phyloP scores from a whole-genome alignment of 139 green algal genomes.

The Asterochloris sp. region DNA sequence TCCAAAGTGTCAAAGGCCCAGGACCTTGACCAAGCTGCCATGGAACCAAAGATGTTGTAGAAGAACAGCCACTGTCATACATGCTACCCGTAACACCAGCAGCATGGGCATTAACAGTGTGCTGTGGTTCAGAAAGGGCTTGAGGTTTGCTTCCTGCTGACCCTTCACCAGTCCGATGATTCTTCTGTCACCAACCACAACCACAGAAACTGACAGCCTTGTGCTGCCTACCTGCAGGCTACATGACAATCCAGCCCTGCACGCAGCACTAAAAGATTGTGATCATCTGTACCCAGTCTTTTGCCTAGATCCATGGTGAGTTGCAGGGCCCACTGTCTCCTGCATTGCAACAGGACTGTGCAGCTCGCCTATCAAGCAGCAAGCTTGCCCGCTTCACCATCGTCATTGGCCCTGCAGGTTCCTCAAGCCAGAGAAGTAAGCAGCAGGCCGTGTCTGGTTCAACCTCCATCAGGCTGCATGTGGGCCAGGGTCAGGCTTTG shows the following conservation, averaged over 20 bases:
- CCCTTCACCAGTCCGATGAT: too few relatives aligned
- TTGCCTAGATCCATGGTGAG: slow-evolving; percentile 73
- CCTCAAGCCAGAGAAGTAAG: too few relatives aligned
- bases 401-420: too few relatives aligned
- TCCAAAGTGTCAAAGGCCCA: too few relatives aligned
- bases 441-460: too few relatives aligned
- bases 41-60: too few relatives aligned
- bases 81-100: too few relatives aligned
- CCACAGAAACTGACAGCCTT: background rate
- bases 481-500: too few relatives aligned
- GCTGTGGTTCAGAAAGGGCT: slow-evolving; percentile 23
- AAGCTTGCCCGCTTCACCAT: background rate
- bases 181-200: background rate
- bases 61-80: too few relatives aligned
- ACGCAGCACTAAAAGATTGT: slow-evolving; percentile 51
- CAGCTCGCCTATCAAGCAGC: background rate
- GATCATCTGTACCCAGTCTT: slow-evolving; percentile 78
- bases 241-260: slow-evolving; percentile 88
- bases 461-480: too few relatives aligned
- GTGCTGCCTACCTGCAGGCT: slow-evolving; percentile 67
- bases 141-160: background rate
- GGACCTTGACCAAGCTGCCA: too few relatives aligned
- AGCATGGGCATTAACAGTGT: background rate
- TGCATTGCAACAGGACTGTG: background rate
- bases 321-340: background rate